phyloP scores from a whole-genome alignment of 2,329 filamentous ascomycete species.

The Trichoderma pleuroti region DNA sequence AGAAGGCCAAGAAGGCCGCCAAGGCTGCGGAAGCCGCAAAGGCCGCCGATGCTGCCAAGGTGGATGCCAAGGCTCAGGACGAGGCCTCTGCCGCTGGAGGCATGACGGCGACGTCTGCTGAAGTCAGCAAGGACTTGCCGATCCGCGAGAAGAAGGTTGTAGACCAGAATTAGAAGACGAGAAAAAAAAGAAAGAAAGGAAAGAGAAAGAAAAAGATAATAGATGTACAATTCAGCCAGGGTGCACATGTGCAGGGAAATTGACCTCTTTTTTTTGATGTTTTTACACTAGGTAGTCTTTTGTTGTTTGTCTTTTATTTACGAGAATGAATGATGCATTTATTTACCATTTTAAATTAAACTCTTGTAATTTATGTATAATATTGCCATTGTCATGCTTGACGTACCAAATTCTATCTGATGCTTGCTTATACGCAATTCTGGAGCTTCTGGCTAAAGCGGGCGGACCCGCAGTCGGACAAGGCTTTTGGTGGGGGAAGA shows the following conservation, averaged over 20 bases:
- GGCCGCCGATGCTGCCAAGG: background rate
- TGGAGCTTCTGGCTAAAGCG: background rate
- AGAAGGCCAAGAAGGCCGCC: slow-evolving; percentile 39
- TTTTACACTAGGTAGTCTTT: background rate
- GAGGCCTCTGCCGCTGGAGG: slow-evolving; percentile 21
- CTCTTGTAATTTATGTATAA: accelerated
- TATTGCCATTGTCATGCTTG: background rate
- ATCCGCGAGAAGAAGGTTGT: slow-evolving; percentile 24
- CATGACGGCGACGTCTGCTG: slow-evolving; percentile 2
- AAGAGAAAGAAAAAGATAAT: background rate
- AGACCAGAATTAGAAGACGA: slow-evolving; percentile 13
- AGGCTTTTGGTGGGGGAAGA: slow-evolving; percentile 16
- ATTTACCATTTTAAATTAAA: background rate
- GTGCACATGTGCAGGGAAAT: background rate
- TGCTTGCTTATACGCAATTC: background rate
- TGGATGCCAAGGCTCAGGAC: slow-evolving; percentile 22
- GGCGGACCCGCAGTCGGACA: slow-evolving; percentile 6
- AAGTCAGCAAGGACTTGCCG: slow-evolving; percentile 23
- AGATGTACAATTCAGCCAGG: background rate
- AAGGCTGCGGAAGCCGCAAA: slow-evolving; percentile 27
- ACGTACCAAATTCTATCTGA: background rate
- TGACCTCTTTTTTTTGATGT: background rate
- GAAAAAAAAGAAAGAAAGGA: background rate
- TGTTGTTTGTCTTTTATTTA: background rate
- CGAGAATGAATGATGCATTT: background rate